Evolutionary conservation across 192 early-diverging fungal genomes (phyloP), one percentile per base, ranked within the genome.

Genomic region (Gryganskiella cystojenkinii): DNA sequence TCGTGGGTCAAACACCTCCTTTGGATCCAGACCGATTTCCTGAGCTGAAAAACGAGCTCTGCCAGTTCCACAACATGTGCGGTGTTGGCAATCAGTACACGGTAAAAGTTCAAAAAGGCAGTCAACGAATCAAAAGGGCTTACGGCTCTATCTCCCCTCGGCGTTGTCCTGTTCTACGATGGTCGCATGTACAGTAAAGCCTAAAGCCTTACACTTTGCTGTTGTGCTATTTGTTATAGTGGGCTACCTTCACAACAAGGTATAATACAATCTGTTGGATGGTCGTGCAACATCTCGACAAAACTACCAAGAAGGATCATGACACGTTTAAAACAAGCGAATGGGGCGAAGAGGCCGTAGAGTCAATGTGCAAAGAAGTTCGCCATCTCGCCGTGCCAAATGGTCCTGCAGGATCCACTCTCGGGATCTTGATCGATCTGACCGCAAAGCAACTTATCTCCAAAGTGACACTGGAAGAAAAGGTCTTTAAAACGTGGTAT

Each of bases 401-500:
- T 9, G 70, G 61, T 14, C n/a, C 55, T 19, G 43, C 49, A 1
- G 24, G 13, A 0, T 47, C 62, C 17, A 67, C 44, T 0, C 34
- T 75, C 3, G 64, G 64, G 0, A 51, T 46, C 7, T 27, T 75
- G 17, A 61, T 75, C 44, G 64, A 67, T n/a, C 28, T 44, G 1
- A 67, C 71, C 2, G 64, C 71, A 1, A 44, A 19, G n/a, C 3
- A 35, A 1, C 30, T 47, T n/a, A 64, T 61, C 4, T 55, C 71
- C 15, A 75, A 67, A n/a, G 71, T 67, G 14, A 61, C 37, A 22
- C 19, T 61, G 11, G 71, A 75, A 4, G 72, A 75, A n/a, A 67
- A 75, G 34, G 58, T 75, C 27, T 75, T 75, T 61, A 42, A 55
- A 3, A 75, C 71, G 0, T 75, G 71, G 71, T 35, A 75, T 24